Conservation (phyloP, 2,329 filamentous ascomycete species). For the Cryoendolithus antarcticus region DNA sequence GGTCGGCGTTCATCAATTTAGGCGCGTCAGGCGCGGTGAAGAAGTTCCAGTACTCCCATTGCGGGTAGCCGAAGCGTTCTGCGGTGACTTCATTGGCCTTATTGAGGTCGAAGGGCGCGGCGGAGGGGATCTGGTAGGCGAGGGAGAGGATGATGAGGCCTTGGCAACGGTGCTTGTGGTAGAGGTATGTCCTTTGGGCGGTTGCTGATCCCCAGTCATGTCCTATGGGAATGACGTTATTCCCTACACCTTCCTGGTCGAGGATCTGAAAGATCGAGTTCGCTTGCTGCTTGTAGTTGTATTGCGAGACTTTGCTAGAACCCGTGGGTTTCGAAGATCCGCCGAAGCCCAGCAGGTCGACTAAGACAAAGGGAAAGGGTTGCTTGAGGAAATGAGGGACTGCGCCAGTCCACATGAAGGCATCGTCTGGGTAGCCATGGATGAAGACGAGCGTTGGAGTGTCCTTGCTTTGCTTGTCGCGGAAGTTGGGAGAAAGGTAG, state of each 20-base stretch:
- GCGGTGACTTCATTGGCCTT: slow-evolving; percentile 21
- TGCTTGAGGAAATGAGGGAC: slow-evolving; percentile 14
- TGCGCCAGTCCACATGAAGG: slow-evolving; percentile 32
- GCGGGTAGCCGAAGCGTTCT: slow-evolving; percentile 24
- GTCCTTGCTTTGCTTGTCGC: slow-evolving; percentile 9
- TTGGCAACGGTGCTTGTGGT: slow-evolving; percentile 27
- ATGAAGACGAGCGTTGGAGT: slow-evolving; percentile 27
- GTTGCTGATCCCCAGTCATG: slow-evolving; percentile 31
- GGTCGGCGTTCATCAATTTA: slow-evolving; percentile 21
- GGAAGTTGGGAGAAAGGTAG: slow-evolving; percentile 18
- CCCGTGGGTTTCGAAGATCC: slow-evolving; percentile 27
- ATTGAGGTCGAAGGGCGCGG: slow-evolving; percentile 27
- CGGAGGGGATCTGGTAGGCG: slow-evolving; percentile 27
- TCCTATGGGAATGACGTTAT: slow-evolving; percentile 29
- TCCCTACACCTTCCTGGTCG: slow-evolving; percentile 22
- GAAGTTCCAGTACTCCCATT: slow-evolving; percentile 35
- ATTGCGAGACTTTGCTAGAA: slow-evolving; percentile 11
- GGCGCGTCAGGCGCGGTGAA: slow-evolving; percentile 30
- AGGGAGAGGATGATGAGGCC: slow-evolving; percentile 34
- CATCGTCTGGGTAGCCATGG: slow-evolving; percentile 41
- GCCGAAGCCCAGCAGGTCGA: slow-evolving; percentile 30
- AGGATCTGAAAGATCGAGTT: slow-evolving; percentile 30
- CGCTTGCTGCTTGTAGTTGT: slow-evolving; percentile 26
- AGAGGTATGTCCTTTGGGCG: slow-evolving; percentile 31
- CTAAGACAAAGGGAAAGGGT: slow-evolving; percentile 22